Conservation (phyloP, 148 eudicot genomes). For the Rhododendron williamsianum region DNA sequence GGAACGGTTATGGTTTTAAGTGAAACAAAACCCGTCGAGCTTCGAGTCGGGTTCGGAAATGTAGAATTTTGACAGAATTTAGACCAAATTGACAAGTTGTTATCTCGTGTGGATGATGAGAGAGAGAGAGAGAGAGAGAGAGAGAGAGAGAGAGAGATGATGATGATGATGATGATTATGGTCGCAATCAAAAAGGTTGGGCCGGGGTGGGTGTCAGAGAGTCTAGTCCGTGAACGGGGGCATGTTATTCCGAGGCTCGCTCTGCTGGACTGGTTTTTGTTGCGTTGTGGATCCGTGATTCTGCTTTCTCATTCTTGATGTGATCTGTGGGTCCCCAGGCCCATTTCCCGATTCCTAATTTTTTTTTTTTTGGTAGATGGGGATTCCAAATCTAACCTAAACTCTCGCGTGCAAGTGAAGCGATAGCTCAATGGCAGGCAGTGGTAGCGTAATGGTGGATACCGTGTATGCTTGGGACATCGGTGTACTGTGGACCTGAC, state of each 20-base stretch:
- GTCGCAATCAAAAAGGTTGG: neutral
- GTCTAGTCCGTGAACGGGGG: neutral
- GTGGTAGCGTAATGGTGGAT: no score
- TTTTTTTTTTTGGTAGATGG: neutral
- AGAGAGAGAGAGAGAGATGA: neutral
- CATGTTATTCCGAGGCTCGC: neutral
- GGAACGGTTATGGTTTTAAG: no score
- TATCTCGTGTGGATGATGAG: no score
- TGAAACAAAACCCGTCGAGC: no score
- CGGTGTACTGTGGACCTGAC: no score
- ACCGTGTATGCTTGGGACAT: no score
- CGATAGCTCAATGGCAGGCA: no score
- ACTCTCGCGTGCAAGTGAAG: no score
- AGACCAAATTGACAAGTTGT: no score
- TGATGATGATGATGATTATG: neutral
- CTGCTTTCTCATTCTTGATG: constrained; percentile 2
- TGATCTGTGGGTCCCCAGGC: neutral
- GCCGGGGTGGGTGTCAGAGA: neutral
- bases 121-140: neutral
- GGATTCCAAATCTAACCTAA: no score
- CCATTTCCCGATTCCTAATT: neutral
- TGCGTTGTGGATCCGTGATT: constrained; percentile 13
- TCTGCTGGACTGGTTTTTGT: neutral
- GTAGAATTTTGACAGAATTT: no score
- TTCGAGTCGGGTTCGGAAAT: no score